Evolutionary conservation across 75 land plant species (phyloP).

Genomic region (Picea glauca): DNA sequence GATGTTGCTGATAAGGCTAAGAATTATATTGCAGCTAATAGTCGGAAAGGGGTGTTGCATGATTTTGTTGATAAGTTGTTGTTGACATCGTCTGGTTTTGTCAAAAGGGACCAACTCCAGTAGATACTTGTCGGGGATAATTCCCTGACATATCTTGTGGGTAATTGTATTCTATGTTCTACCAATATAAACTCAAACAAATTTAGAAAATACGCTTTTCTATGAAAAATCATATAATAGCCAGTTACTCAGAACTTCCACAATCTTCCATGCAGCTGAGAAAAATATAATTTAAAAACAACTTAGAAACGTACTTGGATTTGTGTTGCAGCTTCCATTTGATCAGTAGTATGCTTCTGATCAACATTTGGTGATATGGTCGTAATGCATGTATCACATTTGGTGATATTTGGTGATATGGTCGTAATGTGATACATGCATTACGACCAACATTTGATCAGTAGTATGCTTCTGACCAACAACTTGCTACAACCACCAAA

Average conservation of each 20-base stretch:
- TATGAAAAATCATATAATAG: not conserved
- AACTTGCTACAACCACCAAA: too few relatives aligned
- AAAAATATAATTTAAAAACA: not conserved
- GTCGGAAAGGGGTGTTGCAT: not conserved
- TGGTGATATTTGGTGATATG: too few relatives aligned
- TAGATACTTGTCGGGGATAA: conserved; percentile 1
- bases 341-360: conserved; percentile 3
- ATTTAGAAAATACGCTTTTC: too few relatives aligned
- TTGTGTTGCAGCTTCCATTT: not conserved
- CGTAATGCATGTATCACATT: too few relatives aligned
- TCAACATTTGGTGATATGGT: not conserved
- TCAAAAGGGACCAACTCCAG: not conserved
- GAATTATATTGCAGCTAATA: conserved; percentile 2
- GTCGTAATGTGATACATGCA: too few relatives aligned
- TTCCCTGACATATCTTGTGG: not conserved
- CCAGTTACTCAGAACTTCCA: not conserved
- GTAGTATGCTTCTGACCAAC: conserved; percentile 4
- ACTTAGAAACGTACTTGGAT: not conserved
- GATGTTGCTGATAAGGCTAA: not conserved
- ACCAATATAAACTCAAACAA: not conserved
- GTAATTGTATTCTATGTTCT: conserved; percentile 2
- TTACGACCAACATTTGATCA: not conserved
- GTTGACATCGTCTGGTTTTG: not conserved
- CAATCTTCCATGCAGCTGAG: too few relatives aligned
- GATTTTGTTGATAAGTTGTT: conserved; percentile 1